These are phyloP conservation scores for Ustilago nuda DNA, from an alignment of 1,284 basidiomycete genomes.

Conservation along the genomic window DNA sequence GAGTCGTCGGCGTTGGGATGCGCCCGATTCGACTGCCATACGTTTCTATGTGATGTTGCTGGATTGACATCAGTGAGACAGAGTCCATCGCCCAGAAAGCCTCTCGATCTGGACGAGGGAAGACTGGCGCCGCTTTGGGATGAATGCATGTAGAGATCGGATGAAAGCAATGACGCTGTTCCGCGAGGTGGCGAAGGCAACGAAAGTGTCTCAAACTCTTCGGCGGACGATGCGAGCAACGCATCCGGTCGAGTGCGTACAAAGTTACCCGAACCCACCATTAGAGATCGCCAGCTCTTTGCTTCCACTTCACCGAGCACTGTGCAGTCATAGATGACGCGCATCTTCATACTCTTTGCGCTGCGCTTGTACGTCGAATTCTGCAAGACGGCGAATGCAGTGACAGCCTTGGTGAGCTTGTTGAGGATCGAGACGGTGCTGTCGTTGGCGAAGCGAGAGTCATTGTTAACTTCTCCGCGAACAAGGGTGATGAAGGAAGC, in stretches of 20 bases:
- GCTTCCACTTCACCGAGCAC: constrained; percentile 70
- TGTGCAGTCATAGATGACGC: constrained; percentile 72
- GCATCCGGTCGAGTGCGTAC: constrained; percentile 23
- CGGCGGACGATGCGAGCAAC: constrained; percentile 24
- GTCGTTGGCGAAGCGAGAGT: constrained; percentile 64
- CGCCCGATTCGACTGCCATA: constrained; percentile 6
- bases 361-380: constrained; percentile 71
- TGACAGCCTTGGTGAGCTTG: constrained; percentile 72
- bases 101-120: constrained; percentile 31
- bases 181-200: constrained; percentile 25
- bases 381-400: constrained; percentile 73
- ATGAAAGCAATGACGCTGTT: constrained; percentile 20
- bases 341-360: constrained; percentile 65
- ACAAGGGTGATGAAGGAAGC: constrained; percentile 72
- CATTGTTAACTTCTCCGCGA: constrained; percentile 70
- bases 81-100: constrained; percentile 47
- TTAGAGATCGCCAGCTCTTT: constrained; percentile 55
- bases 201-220: constrained; percentile 30
- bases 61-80: constrained; percentile 48
- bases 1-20: constrained; percentile 1
- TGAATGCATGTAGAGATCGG: constrained; percentile 8
- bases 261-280: constrained; percentile 58
- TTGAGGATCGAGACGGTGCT: constrained; percentile 51
- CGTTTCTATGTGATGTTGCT: background rate
- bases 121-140: background rate